Evolutionary conservation across 768 basidiomycete genomes (phyloP), one percentile per base, ranked within the genome.

Genomic region (Kwoniella shandongensis): DNA sequence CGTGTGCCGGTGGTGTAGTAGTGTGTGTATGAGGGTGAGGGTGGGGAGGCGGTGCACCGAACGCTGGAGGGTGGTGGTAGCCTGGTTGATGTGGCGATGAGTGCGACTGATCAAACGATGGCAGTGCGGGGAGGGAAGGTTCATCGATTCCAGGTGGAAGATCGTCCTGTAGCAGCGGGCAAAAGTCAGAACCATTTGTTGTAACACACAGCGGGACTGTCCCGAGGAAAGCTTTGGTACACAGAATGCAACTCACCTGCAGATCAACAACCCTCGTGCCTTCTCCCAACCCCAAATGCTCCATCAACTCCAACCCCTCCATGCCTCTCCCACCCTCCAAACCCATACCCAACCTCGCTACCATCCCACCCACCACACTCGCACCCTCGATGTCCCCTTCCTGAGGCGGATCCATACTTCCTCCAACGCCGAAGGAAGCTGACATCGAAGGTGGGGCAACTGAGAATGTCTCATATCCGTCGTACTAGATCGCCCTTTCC

Each of bases 111-210:
- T 26, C 48, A n/a, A 61, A 70, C 38, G 63, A 59, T 0, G 74
- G 75, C 42, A 76, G 42, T 20, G 73, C 71, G 3, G 75, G 75
- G 6, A 76, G 59, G 12, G 73, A 74, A 11, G 75, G 75, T 53
- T 76, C 75, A 50, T 76, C 75, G 20, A 76, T 74, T 4, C 73
- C 71, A 5, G 75, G 75, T 36, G 75, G 75, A n/a, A 76, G 66
- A 49, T 76, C 75, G 39, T 72, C 75, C 65, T 74, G 45, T 3
- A 8, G 32, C n/a, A n/a, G n/a, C 25, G 17, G 45, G 10, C 36
- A 18, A 23, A 4, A 54, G 41, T 20, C 44, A 20, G 5, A 26
- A 11, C 12, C 23, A 52, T 4, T 18, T 23, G 13, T 40, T 20
- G 32, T n/a, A n/a, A n/a, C n/a, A n/a, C n/a, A n/a, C n/a, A n/a